Evolutionary conservation across 257 asterid species (phyloP).

Genomic region (Capsicum pubescens): DNA sequence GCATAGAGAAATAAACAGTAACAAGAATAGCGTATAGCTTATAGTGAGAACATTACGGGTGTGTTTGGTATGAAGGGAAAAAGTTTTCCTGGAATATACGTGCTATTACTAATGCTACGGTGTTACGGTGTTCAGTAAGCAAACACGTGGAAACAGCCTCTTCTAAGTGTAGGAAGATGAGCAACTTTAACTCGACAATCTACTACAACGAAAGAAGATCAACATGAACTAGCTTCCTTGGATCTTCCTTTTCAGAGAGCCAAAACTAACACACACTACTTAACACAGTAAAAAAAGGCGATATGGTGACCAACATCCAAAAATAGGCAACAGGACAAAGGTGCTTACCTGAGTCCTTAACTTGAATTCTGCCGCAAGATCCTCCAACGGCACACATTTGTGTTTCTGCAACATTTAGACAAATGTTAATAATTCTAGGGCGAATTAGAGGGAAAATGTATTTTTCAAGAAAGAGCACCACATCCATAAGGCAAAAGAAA

Average conservation of each 20-base stretch:
- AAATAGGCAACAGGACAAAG: conserved; percentile 3
- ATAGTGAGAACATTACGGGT: background rate
- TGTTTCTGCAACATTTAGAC: conserved; percentile 62
- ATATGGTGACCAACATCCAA: background rate
- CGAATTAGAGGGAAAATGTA: background rate
- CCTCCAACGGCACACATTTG: conserved; percentile 95
- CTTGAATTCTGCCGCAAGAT: conserved; percentile 97
- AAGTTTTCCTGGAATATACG: too few relatives aligned
- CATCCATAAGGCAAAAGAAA: background rate
- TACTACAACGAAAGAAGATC: background rate
- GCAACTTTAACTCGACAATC: conserved; percentile 2
- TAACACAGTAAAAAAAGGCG: background rate
- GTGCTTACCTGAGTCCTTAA: conserved; percentile 85
- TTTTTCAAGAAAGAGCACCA: conserved; percentile 1
- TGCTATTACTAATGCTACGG: too few relatives aligned
- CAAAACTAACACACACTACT: background rate
- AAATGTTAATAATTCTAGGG: background rate
- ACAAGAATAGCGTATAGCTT: background rate
- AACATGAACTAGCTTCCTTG: background rate
- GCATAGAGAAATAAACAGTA: conserved; percentile 39
- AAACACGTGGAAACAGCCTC: too few relatives aligned
- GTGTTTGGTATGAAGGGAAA: background rate
- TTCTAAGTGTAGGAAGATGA: background rate
- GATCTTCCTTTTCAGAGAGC: background rate
- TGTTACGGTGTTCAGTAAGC: too few relatives aligned